Base-by-base conservation (phyloP, 2,329 filamentous ascomycete species). In the Trichoderma koningiopsis region DNA sequence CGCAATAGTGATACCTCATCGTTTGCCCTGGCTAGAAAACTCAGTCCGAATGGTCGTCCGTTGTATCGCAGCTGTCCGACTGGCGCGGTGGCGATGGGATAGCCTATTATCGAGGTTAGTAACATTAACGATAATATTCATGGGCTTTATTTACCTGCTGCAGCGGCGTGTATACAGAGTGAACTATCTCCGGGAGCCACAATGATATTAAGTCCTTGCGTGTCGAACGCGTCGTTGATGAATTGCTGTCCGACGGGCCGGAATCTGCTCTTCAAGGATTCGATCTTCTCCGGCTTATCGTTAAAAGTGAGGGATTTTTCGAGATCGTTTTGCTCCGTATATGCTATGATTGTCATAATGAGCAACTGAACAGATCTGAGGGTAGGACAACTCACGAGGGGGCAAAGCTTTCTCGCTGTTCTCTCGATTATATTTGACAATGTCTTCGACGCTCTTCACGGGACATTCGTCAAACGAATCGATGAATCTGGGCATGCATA, bases 401-500 rank as follows among this genome's bases (percentile, higher is more conserved):
- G 71, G 71, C 71, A 72, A 71, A 5, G 71, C 68, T 24, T 64
- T 68, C 13, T 71, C 70, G 22, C 68, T 70, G 31, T 71, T 68
- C 5, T 68, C 68, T 58, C 70, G 64, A 66, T 74, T 74, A 24
- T 67, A 59, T 29, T 68, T 59, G 63, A 70, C 71, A 59, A 72
- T 67, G 35, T 68, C 71, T 22, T 71, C 67, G 4, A 68, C 65
- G 24, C 33, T 69, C 14, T 13, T 43, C 13, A 67, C 62, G 11
- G 62, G 63, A 14, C 56, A 69, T n/a, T 73, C 68, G 16, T 74
- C 73, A 60, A 75, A 75, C 0, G 43, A 49, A 0, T 31, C 19
- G 19, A 75, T 56, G 19, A 75, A 74, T 6, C 67, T 58, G 1
- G 70, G 69, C 3, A 74, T 71, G 53, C 71, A 69, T 11, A 72